Percentiles rank a stretch among this genome's conserved stretches.
Conservation (phyloP, 1,284 basidiomycete species). For the Irpex sp. region DNA sequence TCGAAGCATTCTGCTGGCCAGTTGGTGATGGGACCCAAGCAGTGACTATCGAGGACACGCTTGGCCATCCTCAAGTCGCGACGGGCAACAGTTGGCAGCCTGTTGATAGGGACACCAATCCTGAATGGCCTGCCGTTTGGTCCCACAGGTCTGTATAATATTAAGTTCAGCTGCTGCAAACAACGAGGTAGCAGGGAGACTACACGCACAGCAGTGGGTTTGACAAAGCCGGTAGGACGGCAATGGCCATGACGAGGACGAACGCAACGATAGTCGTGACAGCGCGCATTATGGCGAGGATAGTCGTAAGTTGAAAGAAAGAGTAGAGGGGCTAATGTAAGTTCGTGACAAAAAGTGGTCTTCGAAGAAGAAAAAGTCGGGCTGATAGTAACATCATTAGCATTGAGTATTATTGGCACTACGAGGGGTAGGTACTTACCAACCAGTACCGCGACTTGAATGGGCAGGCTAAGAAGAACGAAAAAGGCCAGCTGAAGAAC, state of each 20-base stretch:
- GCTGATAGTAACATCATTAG: not conserved
- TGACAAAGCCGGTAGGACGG: slow-evolving; percentile 4
- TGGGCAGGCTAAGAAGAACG: not conserved
- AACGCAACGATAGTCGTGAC: slow-evolving; percentile 1
- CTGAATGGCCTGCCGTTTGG: not conserved
- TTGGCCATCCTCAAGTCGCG: not conserved
- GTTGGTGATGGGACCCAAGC: not conserved
- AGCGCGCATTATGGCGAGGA: slow-evolving; percentile 1
- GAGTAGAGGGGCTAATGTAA: not conserved
- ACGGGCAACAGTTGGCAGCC: not conserved
- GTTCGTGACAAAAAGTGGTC: not conserved
- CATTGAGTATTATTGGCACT: not conserved
- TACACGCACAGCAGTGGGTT: not conserved
- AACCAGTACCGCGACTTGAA: slow-evolving; percentile 8
- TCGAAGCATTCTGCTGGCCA: not conserved
- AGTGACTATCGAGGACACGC: not conserved
- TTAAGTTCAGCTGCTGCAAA: too few relatives aligned
- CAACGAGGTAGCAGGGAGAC: not conserved
- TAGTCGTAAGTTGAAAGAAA: not conserved
- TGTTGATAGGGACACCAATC: not conserved
- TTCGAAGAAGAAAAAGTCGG: slow-evolving; percentile 6
- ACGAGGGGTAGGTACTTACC: not conserved
- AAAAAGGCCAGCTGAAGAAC: slow-evolving; percentile 7
- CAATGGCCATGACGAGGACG: not conserved
- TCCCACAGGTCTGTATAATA: not conserved